phyloP scores from a whole-genome alignment of 2,329 filamentous ascomycete genomes.

The Xylariaceae sp. region DNA sequence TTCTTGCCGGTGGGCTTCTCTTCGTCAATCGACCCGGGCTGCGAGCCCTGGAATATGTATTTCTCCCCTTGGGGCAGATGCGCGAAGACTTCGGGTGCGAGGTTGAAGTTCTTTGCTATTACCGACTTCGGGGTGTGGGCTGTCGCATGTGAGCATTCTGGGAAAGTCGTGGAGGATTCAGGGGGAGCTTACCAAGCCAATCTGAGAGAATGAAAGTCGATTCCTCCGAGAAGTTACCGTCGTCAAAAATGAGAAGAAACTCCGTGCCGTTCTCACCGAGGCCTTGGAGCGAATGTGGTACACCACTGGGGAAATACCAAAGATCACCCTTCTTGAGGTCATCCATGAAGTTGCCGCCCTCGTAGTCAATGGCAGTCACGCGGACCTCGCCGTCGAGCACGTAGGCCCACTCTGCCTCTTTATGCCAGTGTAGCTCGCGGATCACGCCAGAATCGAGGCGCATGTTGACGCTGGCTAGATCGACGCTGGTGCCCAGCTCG shows the following conservation, averaged over 20 bases:
- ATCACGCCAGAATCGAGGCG: constrained; percentile 68
- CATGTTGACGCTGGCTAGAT: constrained; percentile 76
- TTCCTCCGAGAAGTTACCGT: constrained; percentile 48
- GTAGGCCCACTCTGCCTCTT: constrained; percentile 75
- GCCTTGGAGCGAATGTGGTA: constrained; percentile 74
- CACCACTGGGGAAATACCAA: constrained; percentile 76
- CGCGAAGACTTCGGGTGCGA: constrained; percentile 66
- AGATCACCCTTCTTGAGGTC: constrained; percentile 72
- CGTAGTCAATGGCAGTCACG: constrained; percentile 68
- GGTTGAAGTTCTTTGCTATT: constrained; percentile 70
- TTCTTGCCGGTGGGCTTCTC: constrained; percentile 58
- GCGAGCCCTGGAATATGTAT: constrained; percentile 71
- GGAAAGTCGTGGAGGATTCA: background rate
- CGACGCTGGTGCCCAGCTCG: constrained; percentile 61
- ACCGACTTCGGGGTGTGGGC: constrained; percentile 69
- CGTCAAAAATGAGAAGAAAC: constrained; percentile 51
- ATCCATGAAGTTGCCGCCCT: constrained; percentile 73
- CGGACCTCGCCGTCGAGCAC: constrained; percentile 67
- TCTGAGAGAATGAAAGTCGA: constrained; percentile 72
- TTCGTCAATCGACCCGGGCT: constrained; percentile 59
- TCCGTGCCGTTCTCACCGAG: constrained; percentile 61
- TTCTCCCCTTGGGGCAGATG: constrained; percentile 64
- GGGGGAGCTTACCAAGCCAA: constrained; percentile 51
- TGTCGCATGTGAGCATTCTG: constrained; percentile 14
- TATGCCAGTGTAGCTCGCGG: constrained; percentile 77